A percentile compares a stretch with the other conserved stretches of the same genome.
These are phyloP conservation scores for Lithohypha guttulata DNA, from an alignment of 2,329 filamentous ascomycete genomes.

Conservation along the genomic window DNA sequence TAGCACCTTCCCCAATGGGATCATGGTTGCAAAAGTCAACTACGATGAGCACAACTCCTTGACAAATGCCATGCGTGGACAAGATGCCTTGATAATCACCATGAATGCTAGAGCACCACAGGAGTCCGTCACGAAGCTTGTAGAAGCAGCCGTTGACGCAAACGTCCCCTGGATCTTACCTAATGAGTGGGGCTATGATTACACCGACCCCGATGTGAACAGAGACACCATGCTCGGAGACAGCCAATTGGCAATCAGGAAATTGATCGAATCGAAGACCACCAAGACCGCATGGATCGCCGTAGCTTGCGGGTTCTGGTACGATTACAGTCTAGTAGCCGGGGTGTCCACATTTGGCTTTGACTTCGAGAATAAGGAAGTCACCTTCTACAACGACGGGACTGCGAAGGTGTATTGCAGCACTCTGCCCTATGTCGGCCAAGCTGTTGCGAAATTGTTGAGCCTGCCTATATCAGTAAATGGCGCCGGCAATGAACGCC, in stretches of 20 bases:
- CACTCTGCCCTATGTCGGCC: constrained; percentile 48
- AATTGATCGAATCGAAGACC: constrained; percentile 32
- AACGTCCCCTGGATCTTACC: constrained; percentile 47
- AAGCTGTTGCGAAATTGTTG: constrained; percentile 43
- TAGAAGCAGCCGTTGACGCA: constrained; percentile 46
- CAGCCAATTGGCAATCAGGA: constrained; percentile 18
- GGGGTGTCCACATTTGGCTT: constrained; percentile 36
- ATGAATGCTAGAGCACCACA: constrained; percentile 37
- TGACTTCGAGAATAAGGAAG: constrained; percentile 34
- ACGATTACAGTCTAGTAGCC: constrained; percentile 40
- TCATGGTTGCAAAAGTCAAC: constrained; percentile 28
- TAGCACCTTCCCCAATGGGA: constrained; percentile 35
- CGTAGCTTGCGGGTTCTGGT: constrained; percentile 42
- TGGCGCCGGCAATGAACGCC: constrained; percentile 26
- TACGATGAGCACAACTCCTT: constrained; percentile 40
- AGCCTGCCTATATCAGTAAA: constrained; percentile 36
- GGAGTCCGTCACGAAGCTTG: constrained; percentile 40
- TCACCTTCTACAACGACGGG: constrained; percentile 48
- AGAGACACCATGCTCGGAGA: constrained; percentile 30
- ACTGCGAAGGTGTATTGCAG: constrained; percentile 45
- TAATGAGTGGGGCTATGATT: constrained; percentile 34
- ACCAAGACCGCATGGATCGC: constrained; percentile 36
- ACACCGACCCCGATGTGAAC: constrained; percentile 23
- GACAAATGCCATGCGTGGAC: constrained; percentile 40
- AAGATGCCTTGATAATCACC: constrained; percentile 50